These are phyloP conservation scores for Benincasa hispida DNA, from an alignment of 306 rosid species.

Conservation along the genomic window DNA sequence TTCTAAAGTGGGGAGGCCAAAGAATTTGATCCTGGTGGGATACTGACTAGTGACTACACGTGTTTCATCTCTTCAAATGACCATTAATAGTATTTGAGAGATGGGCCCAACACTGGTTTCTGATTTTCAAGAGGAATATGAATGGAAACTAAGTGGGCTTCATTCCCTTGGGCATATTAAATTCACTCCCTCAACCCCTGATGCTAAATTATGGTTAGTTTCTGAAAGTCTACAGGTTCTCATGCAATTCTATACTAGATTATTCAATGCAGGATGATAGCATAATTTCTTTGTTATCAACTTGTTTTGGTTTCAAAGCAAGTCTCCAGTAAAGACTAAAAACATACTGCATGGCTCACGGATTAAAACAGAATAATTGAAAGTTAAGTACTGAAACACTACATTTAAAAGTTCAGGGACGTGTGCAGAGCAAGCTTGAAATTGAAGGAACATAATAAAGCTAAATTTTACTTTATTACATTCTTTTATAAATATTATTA, in stretches of 20 bases:
- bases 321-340: neutral
- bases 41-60: neutral
- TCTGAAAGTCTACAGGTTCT: neutral
- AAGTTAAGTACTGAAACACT: no score
- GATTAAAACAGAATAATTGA: no score
- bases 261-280: neutral
- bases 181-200: neutral
- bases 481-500: no score
- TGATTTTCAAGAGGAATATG: neutral
- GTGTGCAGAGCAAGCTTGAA: no score
- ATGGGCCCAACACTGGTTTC: neutral
- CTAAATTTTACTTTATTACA: no score
- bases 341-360: no score
- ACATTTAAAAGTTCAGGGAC: no score
- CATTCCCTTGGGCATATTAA: neutral
- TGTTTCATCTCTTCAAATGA: neutral
- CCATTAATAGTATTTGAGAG: neutral
- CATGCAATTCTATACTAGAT: neutral
- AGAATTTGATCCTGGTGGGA: neutral
- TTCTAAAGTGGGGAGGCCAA: neutral
- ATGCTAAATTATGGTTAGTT: neutral
- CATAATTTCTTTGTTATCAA: neutral
- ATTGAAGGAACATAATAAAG: neutral
- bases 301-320: neutral
- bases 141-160: neutral